Conservation (phyloP, 2,329 filamentous ascomycete genomes). For the Scytalidium sp. region DNA sequence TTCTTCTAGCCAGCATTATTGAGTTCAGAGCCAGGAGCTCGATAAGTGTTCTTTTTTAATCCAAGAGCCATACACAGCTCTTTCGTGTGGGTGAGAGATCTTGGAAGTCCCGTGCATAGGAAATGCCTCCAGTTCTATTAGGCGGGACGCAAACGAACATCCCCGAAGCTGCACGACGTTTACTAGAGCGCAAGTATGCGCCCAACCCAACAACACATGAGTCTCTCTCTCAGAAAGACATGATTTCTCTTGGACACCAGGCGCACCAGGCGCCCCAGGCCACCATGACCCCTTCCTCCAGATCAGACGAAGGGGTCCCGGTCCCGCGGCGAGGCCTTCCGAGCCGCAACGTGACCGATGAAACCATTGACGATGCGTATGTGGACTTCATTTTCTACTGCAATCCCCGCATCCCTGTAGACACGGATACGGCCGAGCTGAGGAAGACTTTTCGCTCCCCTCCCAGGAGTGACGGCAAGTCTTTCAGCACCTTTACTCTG, state of each 20-base stretch:
- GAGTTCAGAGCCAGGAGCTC: not conserved
- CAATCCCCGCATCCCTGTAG: conserved; percentile 75
- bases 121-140: not conserved
- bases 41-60: not conserved
- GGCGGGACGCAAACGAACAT: not conserved
- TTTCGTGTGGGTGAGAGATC: no score
- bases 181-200: not conserved
- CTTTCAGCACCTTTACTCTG: conserved; percentile 73
- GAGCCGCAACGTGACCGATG: conserved; percentile 62
- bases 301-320: not conserved
- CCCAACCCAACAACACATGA: not conserved
- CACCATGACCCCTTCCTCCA: not conserved
- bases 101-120: not conserved
- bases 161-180: not conserved
- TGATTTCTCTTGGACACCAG: not conserved
- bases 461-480: conserved; percentile 84
- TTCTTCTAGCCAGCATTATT: not conserved
- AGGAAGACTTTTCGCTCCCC: conserved; percentile 74
- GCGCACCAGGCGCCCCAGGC: not conserved
- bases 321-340: conserved; percentile 46
- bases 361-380: conserved; percentile 78
- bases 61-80: not conserved
- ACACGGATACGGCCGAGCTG: conserved; percentile 67
- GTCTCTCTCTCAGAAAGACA: not conserved
- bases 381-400: conserved; percentile 85